Base-by-base conservation (phyloP, 1,139 yeast genomes). In the Zygoascus sp. region DNA sequence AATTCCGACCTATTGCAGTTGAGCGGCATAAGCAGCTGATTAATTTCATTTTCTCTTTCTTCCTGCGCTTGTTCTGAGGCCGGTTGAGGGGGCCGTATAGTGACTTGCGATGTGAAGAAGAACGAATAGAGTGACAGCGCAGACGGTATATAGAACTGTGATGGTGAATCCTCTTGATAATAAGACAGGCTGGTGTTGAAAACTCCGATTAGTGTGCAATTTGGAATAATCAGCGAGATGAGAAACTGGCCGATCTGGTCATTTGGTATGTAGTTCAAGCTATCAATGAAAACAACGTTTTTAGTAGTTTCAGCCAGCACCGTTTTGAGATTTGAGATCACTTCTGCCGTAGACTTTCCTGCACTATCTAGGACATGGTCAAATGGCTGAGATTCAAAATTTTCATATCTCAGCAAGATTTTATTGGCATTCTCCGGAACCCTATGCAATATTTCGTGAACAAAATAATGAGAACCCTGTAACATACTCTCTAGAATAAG, bases 71-170 rank as follows among this genome's bases (percentile, higher is more conserved):
- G 57, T 22, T 53, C 57, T 40, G 56, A 49, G 1, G 40, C 22
- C 1, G 44, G 30, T 10, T 32, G 35, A 17, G 47, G 21, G 1
- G 88, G 85, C 16, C 67, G 65, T 0, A 85, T 64, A 35, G 81
- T 83, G 40, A 87, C 70, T 0, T 86, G 76, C 0, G 87, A 73
- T 4, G 90, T 82, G 3, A 96, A 89, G 60, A 86, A 75, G 57
- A 78, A 86, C 21, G 74, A 68, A 34, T 88, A 65, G 21, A 84
- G 63, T 9, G 70, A 70, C 28, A 73, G 62, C 0, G 75, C 61
- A 1, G 94, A 90, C 49, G 78, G 81, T 47, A 75, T 73, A 15
- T 55, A 51, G 1, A 56, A 46, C 40, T 45, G 32, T 32, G 13
- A 25, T 1, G 37, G 13, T 7, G 48, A 32, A 11, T 44, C 43